Evolutionary conservation across 2,329 filamentous ascomycete genomes (phyloP).

Genomic region (Xylaria multiplex): DNA sequence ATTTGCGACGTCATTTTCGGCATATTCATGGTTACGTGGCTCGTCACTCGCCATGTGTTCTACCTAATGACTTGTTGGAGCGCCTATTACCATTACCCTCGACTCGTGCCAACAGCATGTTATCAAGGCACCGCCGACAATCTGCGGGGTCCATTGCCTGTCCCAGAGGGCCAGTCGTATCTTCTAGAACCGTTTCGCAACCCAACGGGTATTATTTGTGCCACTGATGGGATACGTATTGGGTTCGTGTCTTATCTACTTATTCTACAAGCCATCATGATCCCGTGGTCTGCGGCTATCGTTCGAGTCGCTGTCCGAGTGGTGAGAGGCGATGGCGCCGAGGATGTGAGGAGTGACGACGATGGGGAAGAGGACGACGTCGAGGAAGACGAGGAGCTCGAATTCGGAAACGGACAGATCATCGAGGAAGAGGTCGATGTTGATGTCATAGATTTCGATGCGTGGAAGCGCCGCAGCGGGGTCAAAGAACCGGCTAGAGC

Average conservation of each 20-base stretch:
- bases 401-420: slow-evolving; percentile 53
- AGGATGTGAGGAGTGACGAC: slow-evolving; percentile 87
- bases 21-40: slow-evolving; percentile 84
- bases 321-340: slow-evolving; percentile 76
- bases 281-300: slow-evolving; percentile 90
- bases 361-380: slow-evolving; percentile 74
- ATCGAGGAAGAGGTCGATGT: slow-evolving; percentile 80
- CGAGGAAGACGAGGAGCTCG: slow-evolving; percentile 58
- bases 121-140: slow-evolving; percentile 69
- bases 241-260: slow-evolving; percentile 80
- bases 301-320: slow-evolving; percentile 82
- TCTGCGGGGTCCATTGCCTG: slow-evolving; percentile 63
- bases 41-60: slow-evolving; percentile 80
- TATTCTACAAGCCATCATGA: slow-evolving; percentile 79
- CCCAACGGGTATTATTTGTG: slow-evolving; percentile 80
- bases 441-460: slow-evolving; percentile 72
- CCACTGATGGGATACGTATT: slow-evolving; percentile 76
- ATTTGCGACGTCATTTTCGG: slow-evolving; percentile 85
- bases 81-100: slow-evolving; percentile 72
- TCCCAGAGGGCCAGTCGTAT: slow-evolving; percentile 64
- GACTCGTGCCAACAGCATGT: slow-evolving; percentile 73
- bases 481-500: slow-evolving; percentile 61
- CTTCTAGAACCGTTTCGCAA: slow-evolving; percentile 78
- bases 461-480: slow-evolving; percentile 65
- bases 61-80: slow-evolving; percentile 85